Evolutionary conservation across 2,329 filamentous ascomycete species (phyloP).

Genomic region (Elsinoe australis): DNA sequence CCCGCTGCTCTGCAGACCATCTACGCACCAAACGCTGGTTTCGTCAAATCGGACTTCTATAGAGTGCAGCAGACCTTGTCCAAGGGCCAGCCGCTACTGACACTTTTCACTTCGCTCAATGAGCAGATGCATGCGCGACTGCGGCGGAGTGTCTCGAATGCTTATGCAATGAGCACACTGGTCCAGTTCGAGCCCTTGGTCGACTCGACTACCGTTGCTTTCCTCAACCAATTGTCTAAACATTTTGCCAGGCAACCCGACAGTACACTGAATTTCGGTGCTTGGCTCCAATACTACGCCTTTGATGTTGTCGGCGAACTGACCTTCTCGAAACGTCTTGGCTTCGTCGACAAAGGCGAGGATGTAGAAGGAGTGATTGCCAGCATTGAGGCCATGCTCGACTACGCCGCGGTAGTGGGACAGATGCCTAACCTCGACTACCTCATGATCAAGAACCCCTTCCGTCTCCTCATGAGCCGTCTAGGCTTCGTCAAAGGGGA

Average conservation of each 20-base stretch:
- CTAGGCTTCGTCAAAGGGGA: neutral
- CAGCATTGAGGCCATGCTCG: slow-evolving; percentile 23
- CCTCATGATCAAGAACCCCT: slow-evolving; percentile 23
- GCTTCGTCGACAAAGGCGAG: slow-evolving; percentile 21
- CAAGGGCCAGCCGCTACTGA: slow-evolving; percentile 56
- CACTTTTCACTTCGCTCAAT: slow-evolving; percentile 61
- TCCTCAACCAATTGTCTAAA: slow-evolving; percentile 29
- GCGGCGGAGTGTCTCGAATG: neutral
- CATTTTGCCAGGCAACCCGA: slow-evolving; percentile 35
- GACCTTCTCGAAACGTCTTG: slow-evolving; percentile 25
- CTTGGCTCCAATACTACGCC: slow-evolving; percentile 72
- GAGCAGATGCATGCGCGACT: neutral
- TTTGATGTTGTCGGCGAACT: slow-evolving; percentile 77
- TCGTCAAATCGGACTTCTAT: slow-evolving; percentile 62
- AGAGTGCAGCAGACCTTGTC: slow-evolving; percentile 63
- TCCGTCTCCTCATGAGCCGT: slow-evolving; percentile 20
- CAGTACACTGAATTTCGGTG: slow-evolving; percentile 54
- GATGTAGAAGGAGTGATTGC: slow-evolving; percentile 19
- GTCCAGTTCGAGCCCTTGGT: slow-evolving; percentile 73
- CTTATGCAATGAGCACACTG: slow-evolving; percentile 50
- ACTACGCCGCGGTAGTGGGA: slow-evolving; percentile 23
- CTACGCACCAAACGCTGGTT: slow-evolving; percentile 8
- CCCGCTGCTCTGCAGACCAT: slow-evolving; percentile 13
- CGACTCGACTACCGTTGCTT: slow-evolving; percentile 62
- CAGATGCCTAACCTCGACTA: slow-evolving; percentile 27